phyloP scores from a whole-genome alignment of 1,139 yeast genomes.

The Zygoascus meyerae region DNA sequence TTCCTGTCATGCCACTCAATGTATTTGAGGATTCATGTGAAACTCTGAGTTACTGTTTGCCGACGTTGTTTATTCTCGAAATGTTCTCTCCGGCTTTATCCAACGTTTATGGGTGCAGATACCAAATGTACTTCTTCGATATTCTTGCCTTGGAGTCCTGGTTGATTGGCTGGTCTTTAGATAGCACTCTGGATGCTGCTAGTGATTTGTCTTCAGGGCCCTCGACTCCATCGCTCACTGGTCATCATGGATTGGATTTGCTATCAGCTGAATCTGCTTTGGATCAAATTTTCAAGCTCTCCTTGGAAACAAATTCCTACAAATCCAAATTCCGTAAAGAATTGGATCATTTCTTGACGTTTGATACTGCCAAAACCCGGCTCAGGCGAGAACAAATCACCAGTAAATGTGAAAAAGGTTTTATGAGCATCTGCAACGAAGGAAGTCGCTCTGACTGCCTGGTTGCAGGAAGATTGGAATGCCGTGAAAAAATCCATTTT shows the following conservation, averaged over 20 bases:
- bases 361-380: slow-evolving; percentile 15
- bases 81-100: neutral
- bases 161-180: slow-evolving; percentile 6
- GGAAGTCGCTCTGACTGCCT: slow-evolving; percentile 21
- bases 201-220: neutral
- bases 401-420: slow-evolving; percentile 15
- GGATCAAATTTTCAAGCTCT: neutral
- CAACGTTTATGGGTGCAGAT: slow-evolving; percentile 2
- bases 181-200: neutral
- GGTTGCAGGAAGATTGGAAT: slow-evolving; percentile 29
- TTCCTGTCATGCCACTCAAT: neutral
- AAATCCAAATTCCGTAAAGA: slow-evolving; percentile 9
- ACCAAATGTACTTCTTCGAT: slow-evolving; percentile 2
- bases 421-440: slow-evolving; percentile 20
- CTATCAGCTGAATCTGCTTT: slow-evolving; percentile 1
- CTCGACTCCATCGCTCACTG: slow-evolving; percentile 1
- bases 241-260: neutral
- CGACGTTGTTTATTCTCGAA: slow-evolving; percentile 3
- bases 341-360: slow-evolving; percentile 15
- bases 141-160: slow-evolving; percentile 1
- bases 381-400: slow-evolving; percentile 17
- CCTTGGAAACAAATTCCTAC: slow-evolving; percentile 8
- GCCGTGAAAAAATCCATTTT: slow-evolving; percentile 31
- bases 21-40: slow-evolving; percentile 4
- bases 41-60: slow-evolving; percentile 1